Conservation (phyloP, 192 early-diverging fungal genomes). For the Linnemannia elongata region DNA sequence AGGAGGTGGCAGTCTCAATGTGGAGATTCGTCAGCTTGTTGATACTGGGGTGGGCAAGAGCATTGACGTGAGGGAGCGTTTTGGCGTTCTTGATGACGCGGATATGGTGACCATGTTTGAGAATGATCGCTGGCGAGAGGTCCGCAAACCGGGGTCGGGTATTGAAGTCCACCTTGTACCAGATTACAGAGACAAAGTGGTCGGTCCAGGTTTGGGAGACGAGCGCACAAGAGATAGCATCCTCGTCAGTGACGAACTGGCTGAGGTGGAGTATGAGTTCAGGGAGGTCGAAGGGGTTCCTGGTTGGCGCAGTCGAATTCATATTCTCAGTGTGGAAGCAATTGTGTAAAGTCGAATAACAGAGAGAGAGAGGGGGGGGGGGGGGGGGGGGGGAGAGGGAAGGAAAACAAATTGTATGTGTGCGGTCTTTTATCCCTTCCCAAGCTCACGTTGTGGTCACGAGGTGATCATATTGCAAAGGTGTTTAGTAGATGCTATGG, state of each 20-base stretch:
- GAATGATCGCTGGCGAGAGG: background rate
- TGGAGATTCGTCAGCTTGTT: background rate
- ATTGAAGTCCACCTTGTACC: conserved; percentile 12
- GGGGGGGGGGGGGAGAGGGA: no score
- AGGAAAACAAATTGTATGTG: no score
- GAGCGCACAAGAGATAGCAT: background rate
- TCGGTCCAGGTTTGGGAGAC: background rate
- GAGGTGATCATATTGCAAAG: no score
- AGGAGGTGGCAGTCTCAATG: background rate
- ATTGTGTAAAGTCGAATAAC: no score
- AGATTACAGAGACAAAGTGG: background rate
- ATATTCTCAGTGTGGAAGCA: no score
- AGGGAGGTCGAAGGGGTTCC: background rate
- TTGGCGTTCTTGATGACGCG: background rate
- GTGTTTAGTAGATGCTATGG: no score
- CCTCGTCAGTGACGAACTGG: background rate
- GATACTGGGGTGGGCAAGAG: background rate
- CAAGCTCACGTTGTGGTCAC: no score
- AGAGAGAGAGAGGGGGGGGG: no score
- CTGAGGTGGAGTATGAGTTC: background rate
- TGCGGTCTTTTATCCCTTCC: no score
- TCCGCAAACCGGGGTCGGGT: background rate
- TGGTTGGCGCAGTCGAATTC: background rate
- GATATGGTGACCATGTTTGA: background rate
- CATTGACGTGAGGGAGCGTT: background rate